A percentile compares a stretch with the other conserved stretches of the same genome.
These are phyloP conservation scores for Amanita muscaria DNA, from an alignment of 768 basidiomycete species.

Conservation along the genomic window DNA sequence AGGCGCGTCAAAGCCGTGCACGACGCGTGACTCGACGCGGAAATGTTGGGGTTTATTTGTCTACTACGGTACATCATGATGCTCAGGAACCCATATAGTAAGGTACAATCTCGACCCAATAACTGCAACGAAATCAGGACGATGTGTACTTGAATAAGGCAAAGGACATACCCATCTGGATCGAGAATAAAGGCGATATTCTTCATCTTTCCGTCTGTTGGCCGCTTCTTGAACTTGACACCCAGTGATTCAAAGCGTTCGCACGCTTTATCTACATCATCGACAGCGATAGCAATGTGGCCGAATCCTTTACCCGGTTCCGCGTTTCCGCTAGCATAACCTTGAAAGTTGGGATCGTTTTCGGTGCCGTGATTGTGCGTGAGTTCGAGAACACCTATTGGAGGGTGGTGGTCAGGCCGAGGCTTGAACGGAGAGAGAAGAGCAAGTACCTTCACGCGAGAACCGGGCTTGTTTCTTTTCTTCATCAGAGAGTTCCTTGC, in stretches of 20 bases:
- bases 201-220: slow-evolving; percentile 79
- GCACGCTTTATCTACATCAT: slow-evolving; percentile 76
- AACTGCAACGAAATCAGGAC: slow-evolving; percentile 8
- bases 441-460: slow-evolving; percentile 53
- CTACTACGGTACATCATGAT: too few species aligned
- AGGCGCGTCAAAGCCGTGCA: too few species aligned
- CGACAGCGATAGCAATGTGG: slow-evolving; percentile 82
- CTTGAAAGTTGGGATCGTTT: slow-evolving; percentile 63
- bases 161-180: slow-evolving; percentile 59
- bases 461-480: slow-evolving; percentile 43
- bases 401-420: background rate
- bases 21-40: too few species aligned
- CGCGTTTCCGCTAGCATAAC: slow-evolving; percentile 80
- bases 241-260: slow-evolving; percentile 72
- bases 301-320: slow-evolving; percentile 79
- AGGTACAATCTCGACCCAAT: slow-evolving; percentile 17
- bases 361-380: slow-evolving; percentile 92
- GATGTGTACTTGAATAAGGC: background rate
- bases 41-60: too few species aligned
- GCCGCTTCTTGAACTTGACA: slow-evolving; percentile 83
- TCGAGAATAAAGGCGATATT: slow-evolving; percentile 79
- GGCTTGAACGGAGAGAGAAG: background rate
- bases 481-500: slow-evolving; percentile 38
- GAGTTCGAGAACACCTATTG: slow-evolving; percentile 66
- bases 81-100: background rate